A percentile compares a stretch with the other conserved stretches of the same genome.
Conservation (phyloP, 2,329 filamentous ascomycete species). For the Ophiostoma piceae region DNA sequence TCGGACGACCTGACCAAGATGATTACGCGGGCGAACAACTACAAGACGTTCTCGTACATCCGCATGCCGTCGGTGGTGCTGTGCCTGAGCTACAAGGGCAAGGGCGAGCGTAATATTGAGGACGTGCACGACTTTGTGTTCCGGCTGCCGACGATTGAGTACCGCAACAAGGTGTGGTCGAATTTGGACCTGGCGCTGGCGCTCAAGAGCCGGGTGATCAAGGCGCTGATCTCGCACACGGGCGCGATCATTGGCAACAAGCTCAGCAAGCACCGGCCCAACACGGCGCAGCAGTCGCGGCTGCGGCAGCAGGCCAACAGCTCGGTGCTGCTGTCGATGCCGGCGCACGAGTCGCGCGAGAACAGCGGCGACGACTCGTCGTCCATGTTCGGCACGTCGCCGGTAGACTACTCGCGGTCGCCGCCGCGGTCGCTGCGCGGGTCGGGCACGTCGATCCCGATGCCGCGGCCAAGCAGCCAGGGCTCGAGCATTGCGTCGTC, state of each 20-base stretch:
- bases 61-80: slow-evolving; percentile 92
- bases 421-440: slow-evolving; percentile 50
- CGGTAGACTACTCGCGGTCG: slow-evolving; percentile 55
- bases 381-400: slow-evolving; percentile 49
- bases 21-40: slow-evolving; percentile 91
- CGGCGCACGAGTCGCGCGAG: slow-evolving; percentile 32
- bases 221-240: slow-evolving; percentile 88
- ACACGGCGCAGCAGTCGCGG: slow-evolving; percentile 68
- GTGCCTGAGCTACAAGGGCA: slow-evolving; percentile 94
- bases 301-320: slow-evolving; percentile 80
- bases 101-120: slow-evolving; percentile 89
- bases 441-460: slow-evolving; percentile 45
- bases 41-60: slow-evolving; percentile 95
- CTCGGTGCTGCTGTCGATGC: slow-evolving; percentile 56
- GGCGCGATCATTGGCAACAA: slow-evolving; percentile 98
- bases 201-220: slow-evolving; percentile 90
- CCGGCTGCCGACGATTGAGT: slow-evolving; percentile 87
- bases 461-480: slow-evolving; percentile 42
- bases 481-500: slow-evolving; percentile 48
- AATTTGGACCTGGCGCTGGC: slow-evolving; percentile 90
- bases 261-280: slow-evolving; percentile 81
- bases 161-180: slow-evolving; percentile 98
- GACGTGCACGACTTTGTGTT: slow-evolving; percentile 98
- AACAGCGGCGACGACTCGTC: slow-evolving; percentile 53
- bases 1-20: slow-evolving; percentile 93